These are phyloP conservation scores for Ceratocystis variospora DNA, from an alignment of 2,329 filamentous ascomycete genomes.

Conservation along the genomic window DNA sequence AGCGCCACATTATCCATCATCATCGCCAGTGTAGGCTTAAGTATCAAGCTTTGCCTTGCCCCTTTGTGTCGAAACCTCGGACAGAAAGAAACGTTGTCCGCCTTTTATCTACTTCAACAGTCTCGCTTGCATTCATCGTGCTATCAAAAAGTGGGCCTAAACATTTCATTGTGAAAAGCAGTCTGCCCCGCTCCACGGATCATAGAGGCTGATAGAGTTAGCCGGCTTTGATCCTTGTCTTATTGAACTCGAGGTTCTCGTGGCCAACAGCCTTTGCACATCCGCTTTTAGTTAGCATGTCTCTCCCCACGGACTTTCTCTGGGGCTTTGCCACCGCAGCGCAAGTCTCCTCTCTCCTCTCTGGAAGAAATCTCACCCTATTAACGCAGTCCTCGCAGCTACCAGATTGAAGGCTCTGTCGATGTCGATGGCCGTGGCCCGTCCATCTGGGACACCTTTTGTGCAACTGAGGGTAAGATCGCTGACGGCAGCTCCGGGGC, in stretches of 20 bases:
- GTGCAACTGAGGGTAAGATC: constrained; percentile 66
- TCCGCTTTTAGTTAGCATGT: constrained; percentile 28
- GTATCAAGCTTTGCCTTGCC: too few species aligned
- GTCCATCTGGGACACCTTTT: constrained; percentile 87
- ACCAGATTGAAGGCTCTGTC: constrained; percentile 71
- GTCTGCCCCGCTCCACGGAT: not conserved
- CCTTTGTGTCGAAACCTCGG: too few species aligned
- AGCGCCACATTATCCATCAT: too few species aligned
- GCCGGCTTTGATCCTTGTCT: not conserved
- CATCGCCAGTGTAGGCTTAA: too few species aligned
- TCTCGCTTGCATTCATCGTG: not conserved
- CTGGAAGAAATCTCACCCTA: not conserved
- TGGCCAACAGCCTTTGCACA: not conserved
- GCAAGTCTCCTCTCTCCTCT: constrained; percentile 32
- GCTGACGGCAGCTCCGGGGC: constrained; percentile 62
- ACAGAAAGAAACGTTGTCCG: not conserved
- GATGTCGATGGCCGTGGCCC: constrained; percentile 64
- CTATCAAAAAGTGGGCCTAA: too few species aligned
- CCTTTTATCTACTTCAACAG: not conserved
- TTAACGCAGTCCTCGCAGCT: constrained; percentile 37
- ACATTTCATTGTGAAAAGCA: too few species aligned
- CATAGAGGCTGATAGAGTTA: not conserved
- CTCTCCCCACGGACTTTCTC: constrained; percentile 54
- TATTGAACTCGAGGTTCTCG: not conserved
- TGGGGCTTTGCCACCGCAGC: constrained; percentile 72